Evolutionary conservation across 371 early-diverging fungal genomes (phyloP), one percentile per base, ranked within the genome.

Genomic region (Rhizopus delemar): DNA sequence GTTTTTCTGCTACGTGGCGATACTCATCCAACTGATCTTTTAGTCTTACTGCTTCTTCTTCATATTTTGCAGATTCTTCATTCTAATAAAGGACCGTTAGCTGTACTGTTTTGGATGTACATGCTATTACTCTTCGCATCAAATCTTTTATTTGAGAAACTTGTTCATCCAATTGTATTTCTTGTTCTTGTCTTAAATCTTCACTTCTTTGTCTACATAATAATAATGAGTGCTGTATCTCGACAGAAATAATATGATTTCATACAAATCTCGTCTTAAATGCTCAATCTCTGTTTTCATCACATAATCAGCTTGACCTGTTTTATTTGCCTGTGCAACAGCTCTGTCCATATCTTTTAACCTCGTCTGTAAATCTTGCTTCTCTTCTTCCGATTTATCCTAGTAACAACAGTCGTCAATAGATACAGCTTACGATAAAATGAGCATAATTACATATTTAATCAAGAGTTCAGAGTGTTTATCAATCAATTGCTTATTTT

Each of bases 1-100:
- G 83, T 57, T 90, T 89, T 59, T 96, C 97, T 8, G 91, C 91
- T 0, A 88, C 81, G 63, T 93, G 94, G 34, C 88, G 82, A 66
- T 93, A 86, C 69, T 95, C 97, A 49, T 96, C 93, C 28, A 94
- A 69, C 69, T 95, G 87, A 71, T 96, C 97, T 56, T 89, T 88
- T 54, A 96, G 71, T 35, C 82, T 77, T 5, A 74, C 72, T 2
- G 84, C 86, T 67, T 90, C 87, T 39, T 90, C 92, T 3, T 83
- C 87, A 53, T 84, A 82, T 36, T 71, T 71, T 5, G 66, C 52
- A 43, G 83, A 60, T 4, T 88, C 86, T 15, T 83, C 81, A 38
- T 85, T 70, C 83, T 86, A 43, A 22, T 22, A 22, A 22, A 22
- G 22, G 22, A 22, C 22, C 22, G 22, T 22, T 22, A 22, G 22